phyloP scores from a whole-genome alignment of 2,329 filamentous ascomycete species.

The Aureobasidium sp. region DNA sequence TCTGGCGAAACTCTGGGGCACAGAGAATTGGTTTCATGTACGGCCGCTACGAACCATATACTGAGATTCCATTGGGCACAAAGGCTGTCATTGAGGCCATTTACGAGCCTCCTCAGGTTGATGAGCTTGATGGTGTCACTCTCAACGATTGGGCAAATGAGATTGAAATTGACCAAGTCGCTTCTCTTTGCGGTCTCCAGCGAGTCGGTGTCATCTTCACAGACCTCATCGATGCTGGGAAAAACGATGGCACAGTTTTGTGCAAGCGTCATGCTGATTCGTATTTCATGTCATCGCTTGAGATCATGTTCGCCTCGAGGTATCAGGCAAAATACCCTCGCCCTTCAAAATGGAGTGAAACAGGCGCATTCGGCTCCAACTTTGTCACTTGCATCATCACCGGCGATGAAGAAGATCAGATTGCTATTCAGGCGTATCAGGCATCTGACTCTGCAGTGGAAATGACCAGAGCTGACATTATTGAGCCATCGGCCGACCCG shows the following conservation, averaged over 20 bases:
- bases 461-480: slow-evolving; percentile 91
- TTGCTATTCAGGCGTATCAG: slow-evolving; percentile 86
- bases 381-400: slow-evolving; percentile 95
- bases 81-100: slow-evolving; percentile 97
- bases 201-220: slow-evolving; percentile 92
- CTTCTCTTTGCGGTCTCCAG: slow-evolving; percentile 74
- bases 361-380: slow-evolving; percentile 85
- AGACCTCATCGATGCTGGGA: slow-evolving; percentile 67
- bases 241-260: slow-evolving; percentile 74
- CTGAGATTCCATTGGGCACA: slow-evolving; percentile 83
- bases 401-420: slow-evolving; percentile 84
- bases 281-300: slow-evolving; percentile 86
- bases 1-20: slow-evolving; percentile 78
- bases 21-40: slow-evolving; percentile 89
- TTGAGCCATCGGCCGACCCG: slow-evolving; percentile 91
- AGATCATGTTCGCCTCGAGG: slow-evolving; percentile 81
- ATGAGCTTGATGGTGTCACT: slow-evolving; percentile 83
- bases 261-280: slow-evolving; percentile 96
- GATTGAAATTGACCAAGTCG: slow-evolving; percentile 71
- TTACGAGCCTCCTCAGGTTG: slow-evolving; percentile 87
- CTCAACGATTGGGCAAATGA: slow-evolving; percentile 80
- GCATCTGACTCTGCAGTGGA: slow-evolving; percentile 93
- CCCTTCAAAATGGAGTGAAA: slow-evolving; percentile 93
- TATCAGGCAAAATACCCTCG: slow-evolving; percentile 85
- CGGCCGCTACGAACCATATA: slow-evolving; percentile 82